Evolutionary conservation across 208 protist species (phyloP).

Genomic region (Trypanosoma congolense): DNA sequence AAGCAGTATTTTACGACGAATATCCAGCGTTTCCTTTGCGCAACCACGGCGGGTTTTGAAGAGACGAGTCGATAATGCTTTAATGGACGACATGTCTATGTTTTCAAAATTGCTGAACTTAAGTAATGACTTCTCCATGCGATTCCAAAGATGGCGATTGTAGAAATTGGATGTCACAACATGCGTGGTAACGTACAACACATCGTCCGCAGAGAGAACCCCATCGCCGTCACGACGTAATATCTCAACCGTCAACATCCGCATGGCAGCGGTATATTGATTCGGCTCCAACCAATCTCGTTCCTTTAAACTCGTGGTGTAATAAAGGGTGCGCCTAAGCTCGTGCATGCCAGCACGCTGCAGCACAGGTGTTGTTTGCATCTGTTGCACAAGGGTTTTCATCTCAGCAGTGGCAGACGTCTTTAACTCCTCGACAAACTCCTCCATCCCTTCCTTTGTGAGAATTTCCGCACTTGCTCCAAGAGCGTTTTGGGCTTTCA

Average conservation of each 20-base stretch:
- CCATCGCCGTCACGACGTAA: slow-evolving; percentile 78
- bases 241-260: slow-evolving; percentile 73
- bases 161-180: slow-evolving; percentile 84
- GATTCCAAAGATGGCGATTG: slow-evolving; percentile 86
- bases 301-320: slow-evolving; percentile 67
- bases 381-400: slow-evolving; percentile 42
- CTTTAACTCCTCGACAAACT: slow-evolving; percentile 77
- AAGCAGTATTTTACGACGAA: slow-evolving; percentile 73
- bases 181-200: slow-evolving; percentile 82
- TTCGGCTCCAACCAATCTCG: slow-evolving; percentile 61
- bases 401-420: slow-evolving; percentile 53
- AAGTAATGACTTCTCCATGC: slow-evolving; percentile 62
- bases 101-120: slow-evolving; percentile 53
- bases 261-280: slow-evolving; percentile 73
- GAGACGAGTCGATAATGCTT: slow-evolving; percentile 82
- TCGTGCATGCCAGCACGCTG: slow-evolving; percentile 87
- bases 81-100: slow-evolving; percentile 79
- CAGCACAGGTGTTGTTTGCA: slow-evolving; percentile 49
- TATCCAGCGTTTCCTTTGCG: slow-evolving; percentile 72
- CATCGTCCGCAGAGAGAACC: slow-evolving; percentile 79
- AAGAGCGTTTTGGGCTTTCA: slow-evolving; percentile 65
- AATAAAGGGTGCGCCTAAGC: slow-evolving; percentile 81
- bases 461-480: slow-evolving; percentile 68
- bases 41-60: slow-evolving; percentile 84
- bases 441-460: slow-evolving; percentile 73